Evolutionary conservation across 495 filamentous ascomycete genomes (phyloP).

Genomic region (Hypoxylon subgilvum): DNA sequence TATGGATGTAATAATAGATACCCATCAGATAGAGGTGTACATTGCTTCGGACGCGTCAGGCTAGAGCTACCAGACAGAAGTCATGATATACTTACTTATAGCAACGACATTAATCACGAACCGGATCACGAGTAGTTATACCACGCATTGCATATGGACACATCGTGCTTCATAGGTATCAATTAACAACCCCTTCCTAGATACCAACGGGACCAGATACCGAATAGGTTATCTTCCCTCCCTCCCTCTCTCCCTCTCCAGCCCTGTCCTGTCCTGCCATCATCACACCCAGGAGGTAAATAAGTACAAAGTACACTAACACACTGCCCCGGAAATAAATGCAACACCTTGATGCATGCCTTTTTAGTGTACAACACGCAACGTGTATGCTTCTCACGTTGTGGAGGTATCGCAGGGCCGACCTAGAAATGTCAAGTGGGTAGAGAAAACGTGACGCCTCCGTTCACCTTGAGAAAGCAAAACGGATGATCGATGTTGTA

Average conservation of each 20-base stretch:
- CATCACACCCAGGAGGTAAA: neutral
- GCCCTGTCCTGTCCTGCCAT: neutral
- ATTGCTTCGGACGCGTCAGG: neutral
- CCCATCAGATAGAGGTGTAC: conserved; percentile 2
- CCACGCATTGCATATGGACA: too few species aligned
- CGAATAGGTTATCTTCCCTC: neutral
- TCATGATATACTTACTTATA: too few species aligned
- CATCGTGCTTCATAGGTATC: too few species aligned
- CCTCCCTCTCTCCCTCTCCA: neutral
- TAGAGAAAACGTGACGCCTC: conserved; percentile 2
- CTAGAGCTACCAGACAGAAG: too few species aligned
- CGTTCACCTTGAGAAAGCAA: conserved; percentile 2
- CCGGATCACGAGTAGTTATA: too few species aligned
- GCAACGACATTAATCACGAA: too few species aligned
- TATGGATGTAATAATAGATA: neutral
- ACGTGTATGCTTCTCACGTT: conserved; percentile 5
- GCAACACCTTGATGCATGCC: conserved; percentile 14
- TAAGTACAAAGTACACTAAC: neutral
- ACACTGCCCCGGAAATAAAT: conserved; percentile 11
- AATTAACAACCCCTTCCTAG: too few species aligned
- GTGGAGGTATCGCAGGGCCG: conserved; percentile 17
- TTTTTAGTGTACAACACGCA: conserved; percentile 30
- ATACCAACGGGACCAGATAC: too few species aligned
- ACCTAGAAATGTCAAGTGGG: conserved; percentile 10
- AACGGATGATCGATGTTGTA: too few species aligned